phyloP scores from a whole-genome alignment of 2,329 filamentous ascomycete species.

The Didymella sp. region DNA sequence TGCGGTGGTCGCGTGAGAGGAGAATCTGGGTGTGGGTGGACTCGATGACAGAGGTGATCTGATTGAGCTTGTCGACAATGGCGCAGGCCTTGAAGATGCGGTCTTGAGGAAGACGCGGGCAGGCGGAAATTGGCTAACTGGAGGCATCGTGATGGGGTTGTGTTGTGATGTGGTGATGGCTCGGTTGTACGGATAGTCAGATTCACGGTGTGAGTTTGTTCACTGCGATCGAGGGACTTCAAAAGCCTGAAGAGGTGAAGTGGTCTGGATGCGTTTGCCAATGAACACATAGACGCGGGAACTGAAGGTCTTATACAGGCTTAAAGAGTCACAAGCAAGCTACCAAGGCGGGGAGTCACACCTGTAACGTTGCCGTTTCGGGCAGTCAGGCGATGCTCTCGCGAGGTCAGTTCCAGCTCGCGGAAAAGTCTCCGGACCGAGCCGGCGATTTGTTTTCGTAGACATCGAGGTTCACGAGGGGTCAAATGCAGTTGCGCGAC shows the following conservation, averaged over 20 bases:
- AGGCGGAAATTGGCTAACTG: slow-evolving; percentile 40
- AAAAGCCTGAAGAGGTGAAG: neutral
- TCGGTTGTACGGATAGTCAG: slow-evolving; percentile 4
- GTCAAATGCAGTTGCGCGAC: slow-evolving; percentile 17
- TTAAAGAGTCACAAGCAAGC: slow-evolving; percentile 18
- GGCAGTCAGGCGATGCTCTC: slow-evolving; percentile 24
- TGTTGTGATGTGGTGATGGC: neutral
- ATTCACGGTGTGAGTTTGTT: neutral
- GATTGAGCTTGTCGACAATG: slow-evolving; percentile 7
- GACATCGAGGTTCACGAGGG: slow-evolving; percentile 5
- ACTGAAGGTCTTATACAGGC: slow-evolving; percentile 9
- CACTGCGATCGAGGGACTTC: neutral
- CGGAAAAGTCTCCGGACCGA: slow-evolving; percentile 20
- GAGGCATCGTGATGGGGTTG: slow-evolving; percentile 29
- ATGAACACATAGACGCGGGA: neutral
- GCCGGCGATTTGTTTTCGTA: slow-evolving; percentile 21
- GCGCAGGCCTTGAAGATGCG: slow-evolving; percentile 11
- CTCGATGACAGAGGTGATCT: slow-evolving; percentile 15
- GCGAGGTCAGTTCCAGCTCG: slow-evolving; percentile 18
- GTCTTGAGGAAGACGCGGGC: slow-evolving; percentile 38
- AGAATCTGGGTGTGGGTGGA: slow-evolving; percentile 17
- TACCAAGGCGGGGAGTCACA: slow-evolving; percentile 18
- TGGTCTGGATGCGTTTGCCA: neutral
- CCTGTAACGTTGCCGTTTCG: slow-evolving; percentile 17
- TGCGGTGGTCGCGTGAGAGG: slow-evolving; percentile 11